A percentile compares a stretch with the other conserved stretches of the same genome.
Conservation (phyloP, 352 stramenopile genomes). For the Pythium dissotocum region DNA sequence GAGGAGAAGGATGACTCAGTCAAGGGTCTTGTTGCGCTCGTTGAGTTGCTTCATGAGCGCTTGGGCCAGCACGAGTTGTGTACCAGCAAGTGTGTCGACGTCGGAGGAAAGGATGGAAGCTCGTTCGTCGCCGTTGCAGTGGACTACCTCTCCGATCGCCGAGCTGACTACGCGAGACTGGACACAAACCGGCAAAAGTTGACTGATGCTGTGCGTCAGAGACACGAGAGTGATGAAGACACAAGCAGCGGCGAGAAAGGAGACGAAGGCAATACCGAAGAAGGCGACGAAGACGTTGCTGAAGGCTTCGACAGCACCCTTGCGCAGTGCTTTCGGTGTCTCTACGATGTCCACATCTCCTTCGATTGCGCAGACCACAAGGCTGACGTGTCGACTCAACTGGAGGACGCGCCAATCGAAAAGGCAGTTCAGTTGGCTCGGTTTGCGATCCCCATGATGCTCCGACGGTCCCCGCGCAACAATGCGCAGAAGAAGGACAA, state of each 20-base stretch:
- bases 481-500: slow-evolving; percentile 79
- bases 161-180: slow-evolving; percentile 1
- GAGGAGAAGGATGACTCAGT: background rate
- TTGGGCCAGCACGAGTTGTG: slow-evolving; percentile 27
- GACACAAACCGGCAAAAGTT: background rate
- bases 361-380: slow-evolving; percentile 62
- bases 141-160: slow-evolving; percentile 8
- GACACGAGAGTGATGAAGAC: slow-evolving; percentile 6
- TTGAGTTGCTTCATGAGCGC: slow-evolving; percentile 23
- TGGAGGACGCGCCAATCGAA: slow-evolving; percentile 10
- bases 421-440: slow-evolving; percentile 40
- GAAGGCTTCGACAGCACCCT: slow-evolving; percentile 51
- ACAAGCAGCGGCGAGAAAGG: background rate
- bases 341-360: slow-evolving; percentile 77
- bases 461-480: slow-evolving; percentile 53
- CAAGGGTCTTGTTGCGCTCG: slow-evolving; percentile 13
- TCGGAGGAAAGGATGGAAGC: slow-evolving; percentile 7
- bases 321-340: slow-evolving; percentile 69
- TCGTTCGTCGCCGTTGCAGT: slow-evolving; percentile 24
- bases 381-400: slow-evolving; percentile 23
- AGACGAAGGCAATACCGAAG: background rate
- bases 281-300: slow-evolving; percentile 15
- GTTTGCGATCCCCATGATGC: slow-evolving; percentile 63
- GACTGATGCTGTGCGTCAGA: background rate
- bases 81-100: slow-evolving; percentile 8